Evolutionary conservation across 495 filamentous ascomycete species (phyloP), one percentile per base, ranked within the genome.

Genomic region (Chaetomium cochliodes): DNA sequence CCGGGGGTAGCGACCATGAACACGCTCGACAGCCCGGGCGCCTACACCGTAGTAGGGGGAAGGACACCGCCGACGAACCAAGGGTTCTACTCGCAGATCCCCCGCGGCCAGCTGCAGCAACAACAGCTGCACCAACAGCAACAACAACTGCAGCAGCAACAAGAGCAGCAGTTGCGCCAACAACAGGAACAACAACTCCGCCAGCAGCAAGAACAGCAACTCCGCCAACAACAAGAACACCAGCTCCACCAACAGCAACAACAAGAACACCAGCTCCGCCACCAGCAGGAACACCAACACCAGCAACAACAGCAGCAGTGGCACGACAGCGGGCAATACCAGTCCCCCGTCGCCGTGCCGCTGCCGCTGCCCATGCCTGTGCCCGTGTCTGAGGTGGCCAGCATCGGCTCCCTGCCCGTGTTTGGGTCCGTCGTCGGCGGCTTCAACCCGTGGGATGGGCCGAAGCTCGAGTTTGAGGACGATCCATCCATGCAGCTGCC

Each of bases 1-100:
- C 82, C 80, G 8, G 80, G 78, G 15, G 77, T 83, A 6, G 81
- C 79, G 47, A 85, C 79, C 33, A 80, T 83, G 80, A 83, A 81
- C 73, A 79, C 80, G 1, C 33, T 37, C 33, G 33, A 37, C 66
- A 84, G 82, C 67, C 82, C 84, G 9, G 77, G 74, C 60, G 79
- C 75, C 64, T 85, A 80, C 70, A 84, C 83, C 7, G 72, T 76
- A 16, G 78, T 75, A 16, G 73, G 76, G 7, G 76, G 72, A 37
- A 72, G 74, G 28, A 81, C 78, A 46, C 76, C 81, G 8, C 73
- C 79, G 6, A 71, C 76, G 6, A 78, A 79, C 55, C 78, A 81
- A 9, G 76, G 73, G 9, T 81, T 77, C 63, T 84, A 82, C 67
- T 78, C 77, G 3, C 77, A 79, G 46, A 76, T 78, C 33, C 74